These are phyloP conservation scores for Nemophila menziesii DNA, from an alignment of 257 asterid genomes.

Conservation along the genomic window DNA sequence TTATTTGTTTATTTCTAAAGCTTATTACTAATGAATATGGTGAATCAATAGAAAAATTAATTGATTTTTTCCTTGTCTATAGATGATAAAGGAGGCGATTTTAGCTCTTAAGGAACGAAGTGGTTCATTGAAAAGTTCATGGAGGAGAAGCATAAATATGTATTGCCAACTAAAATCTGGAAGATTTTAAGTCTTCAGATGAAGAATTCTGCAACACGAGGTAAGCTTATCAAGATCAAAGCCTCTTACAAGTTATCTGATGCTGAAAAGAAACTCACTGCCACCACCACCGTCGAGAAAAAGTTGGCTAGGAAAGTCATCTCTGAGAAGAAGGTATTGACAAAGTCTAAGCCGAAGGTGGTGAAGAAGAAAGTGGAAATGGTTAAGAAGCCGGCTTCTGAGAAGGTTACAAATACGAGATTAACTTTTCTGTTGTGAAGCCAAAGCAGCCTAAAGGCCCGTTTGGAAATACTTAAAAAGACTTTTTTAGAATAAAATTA, in stretches of 20 bases:
- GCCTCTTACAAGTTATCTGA: no score
- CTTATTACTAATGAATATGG: not conserved
- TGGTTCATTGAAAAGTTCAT: slow-evolving; percentile 58
- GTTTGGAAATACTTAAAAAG: no score
- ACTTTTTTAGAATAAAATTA: no score
- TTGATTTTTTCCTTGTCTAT: not conserved
- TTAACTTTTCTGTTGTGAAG: slow-evolving; percentile 25
- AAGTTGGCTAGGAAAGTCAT: slow-evolving; percentile 10
- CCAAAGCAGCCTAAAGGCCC: slow-evolving; percentile 49
- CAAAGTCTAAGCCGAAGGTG: slow-evolving; percentile 5
- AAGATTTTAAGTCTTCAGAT: slow-evolving; percentile 49
- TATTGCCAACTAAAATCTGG: slow-evolving; percentile 49
- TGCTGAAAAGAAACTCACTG: no score
- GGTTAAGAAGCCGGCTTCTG: slow-evolving; percentile 19
- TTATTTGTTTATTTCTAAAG: not conserved
- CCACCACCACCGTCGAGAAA: slow-evolving; percentile 21
- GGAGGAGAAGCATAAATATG: slow-evolving; percentile 57
- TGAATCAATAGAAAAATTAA: not conserved
- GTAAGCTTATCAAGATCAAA: no score
- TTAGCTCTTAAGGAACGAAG: slow-evolving; percentile 38
- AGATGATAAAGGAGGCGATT: slow-evolving; percentile 72
- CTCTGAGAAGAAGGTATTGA: slow-evolving; percentile 5
- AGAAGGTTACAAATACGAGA: slow-evolving; percentile 24
- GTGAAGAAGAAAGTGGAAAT: slow-evolving; percentile 10
- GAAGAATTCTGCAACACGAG: slow-evolving; percentile 47